Conservation (phyloP, 2,329 filamentous ascomycete genomes). For the Nemania sp. region DNA sequence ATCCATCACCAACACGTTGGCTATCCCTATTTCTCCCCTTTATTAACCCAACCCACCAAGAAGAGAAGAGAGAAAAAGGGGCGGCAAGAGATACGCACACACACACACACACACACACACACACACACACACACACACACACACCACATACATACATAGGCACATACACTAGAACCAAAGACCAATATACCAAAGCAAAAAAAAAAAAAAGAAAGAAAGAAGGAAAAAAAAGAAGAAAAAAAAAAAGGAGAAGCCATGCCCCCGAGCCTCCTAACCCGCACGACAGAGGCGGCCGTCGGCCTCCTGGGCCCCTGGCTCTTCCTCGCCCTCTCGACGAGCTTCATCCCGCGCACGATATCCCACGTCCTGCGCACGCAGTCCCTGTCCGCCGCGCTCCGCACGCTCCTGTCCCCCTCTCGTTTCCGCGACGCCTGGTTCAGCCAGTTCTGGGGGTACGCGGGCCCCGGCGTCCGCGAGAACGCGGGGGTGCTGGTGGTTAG, state of each 20-base stretch:
- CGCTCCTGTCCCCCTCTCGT: constrained; percentile 43
- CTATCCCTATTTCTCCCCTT: no score
- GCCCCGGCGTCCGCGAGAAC: constrained; percentile 53
- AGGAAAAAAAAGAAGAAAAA: background rate
- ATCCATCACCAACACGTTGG: no score
- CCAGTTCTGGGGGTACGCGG: constrained; percentile 61
- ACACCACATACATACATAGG: no score
- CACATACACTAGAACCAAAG: no score
- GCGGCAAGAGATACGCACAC: no score
- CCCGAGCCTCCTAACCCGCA: constrained; percentile 23
- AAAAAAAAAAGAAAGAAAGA: no score
- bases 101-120: no score
- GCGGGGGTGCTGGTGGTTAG: constrained; percentile 49
- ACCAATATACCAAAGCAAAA: no score
- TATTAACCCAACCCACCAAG: no score
- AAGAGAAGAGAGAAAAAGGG: no score
- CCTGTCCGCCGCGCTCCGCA: constrained; percentile 35
- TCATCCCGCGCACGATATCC: constrained; percentile 56
- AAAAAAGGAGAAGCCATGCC: constrained; percentile 8
- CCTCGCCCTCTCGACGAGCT: constrained; percentile 52
- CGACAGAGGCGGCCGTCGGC: constrained; percentile 35
- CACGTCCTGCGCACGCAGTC: constrained; percentile 43
- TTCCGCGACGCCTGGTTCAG: constrained; percentile 61
- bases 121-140: no score
- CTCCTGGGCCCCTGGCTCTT: constrained; percentile 58